Base-by-base conservation (phyloP, 495 filamentous ascomycete species). In the Penicillium cataractarum region DNA sequence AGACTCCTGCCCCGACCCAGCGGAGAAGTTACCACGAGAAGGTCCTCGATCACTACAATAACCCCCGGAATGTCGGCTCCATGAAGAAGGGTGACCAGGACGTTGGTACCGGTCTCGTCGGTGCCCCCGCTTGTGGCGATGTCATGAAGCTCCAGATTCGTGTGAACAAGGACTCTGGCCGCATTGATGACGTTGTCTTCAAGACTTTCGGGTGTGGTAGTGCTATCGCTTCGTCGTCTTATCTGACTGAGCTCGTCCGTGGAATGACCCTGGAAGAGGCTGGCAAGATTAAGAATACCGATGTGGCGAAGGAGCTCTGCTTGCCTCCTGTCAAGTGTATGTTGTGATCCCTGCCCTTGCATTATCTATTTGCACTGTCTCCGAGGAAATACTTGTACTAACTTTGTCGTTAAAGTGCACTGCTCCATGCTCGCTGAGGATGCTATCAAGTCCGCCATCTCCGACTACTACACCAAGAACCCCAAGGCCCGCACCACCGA, bases 401-500 rank as follows among this genome's bases (percentile, higher is more conserved):
- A 69, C 58, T 9, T 7, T 17, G 37, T 19, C 29, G 13, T 26
- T 27, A 10, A 62, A 92, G 89, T 97, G 31, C 96, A 99, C 79
- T 99, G 96, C 85, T 97, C 93, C 60, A 97, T 99, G 91, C 88
- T 99, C 61, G 96, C 96, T 27, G 96, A 99, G 80, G 94, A 99
- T 74, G 96, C 96, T 62, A 97, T 99, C 86, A 97, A 97, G 80
- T 94, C 92, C n/a, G 96, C 96, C 60, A 97, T 98, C 76, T 90
- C 87, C 57, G 94, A 99, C 77, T 98, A 97, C 83, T 93, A 97
- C 83, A 92, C 87, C 73, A 98, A 98, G 86, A 94, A 83, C 82
- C 90, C 92, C 59, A 85, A 89, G 39, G 86, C 86, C n/a, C 82
- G 82, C 62, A 59, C 79, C 15, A 93, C 92, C 7, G 84, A 92